phyloP scores from a whole-genome alignment of 805 yeast genomes.

The Nakazawaea pomicola region DNA sequence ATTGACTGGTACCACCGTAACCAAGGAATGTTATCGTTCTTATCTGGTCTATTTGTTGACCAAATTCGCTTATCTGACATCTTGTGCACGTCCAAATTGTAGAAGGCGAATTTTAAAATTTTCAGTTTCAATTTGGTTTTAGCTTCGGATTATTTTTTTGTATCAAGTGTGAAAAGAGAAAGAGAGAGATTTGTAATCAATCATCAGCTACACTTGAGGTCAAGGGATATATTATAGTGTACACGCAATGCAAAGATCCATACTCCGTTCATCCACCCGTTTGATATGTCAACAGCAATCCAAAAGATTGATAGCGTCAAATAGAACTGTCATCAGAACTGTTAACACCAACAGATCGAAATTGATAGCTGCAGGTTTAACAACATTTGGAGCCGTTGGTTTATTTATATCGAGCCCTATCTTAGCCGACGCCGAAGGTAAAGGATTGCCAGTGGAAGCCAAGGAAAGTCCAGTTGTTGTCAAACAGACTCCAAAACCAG shows the following conservation, averaged over 20 bases:
- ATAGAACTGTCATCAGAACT: neutral
- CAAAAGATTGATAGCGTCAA: conserved; percentile 1
- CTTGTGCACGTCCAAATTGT: too few relatives aligned
- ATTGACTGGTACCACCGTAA: too few relatives aligned
- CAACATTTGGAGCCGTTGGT: neutral
- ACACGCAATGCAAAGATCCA: conserved; percentile 1
- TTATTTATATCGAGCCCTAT: conserved; percentile 1
- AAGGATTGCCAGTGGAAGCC: conserved; percentile 1
- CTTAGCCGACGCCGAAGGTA: conserved; percentile 6
- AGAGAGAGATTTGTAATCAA: neutral
- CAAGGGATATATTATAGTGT: neutral
- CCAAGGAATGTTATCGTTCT: too few relatives aligned
- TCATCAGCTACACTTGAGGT: neutral
- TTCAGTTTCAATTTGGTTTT: too few relatives aligned
- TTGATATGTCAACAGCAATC: neutral
- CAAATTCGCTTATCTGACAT: too few relatives aligned
- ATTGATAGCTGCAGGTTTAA: conserved; percentile 6
- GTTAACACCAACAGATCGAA: conserved; percentile 3
- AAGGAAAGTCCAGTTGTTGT: neutral
- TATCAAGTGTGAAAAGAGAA: too few relatives aligned
- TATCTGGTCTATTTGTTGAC: too few relatives aligned
- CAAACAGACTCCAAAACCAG: conserved; percentile 3
- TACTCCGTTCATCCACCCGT: conserved; percentile 3
- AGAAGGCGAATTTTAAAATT: too few relatives aligned
- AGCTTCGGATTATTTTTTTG: too few relatives aligned